These are phyloP conservation scores for Lathyrus oleraceus DNA, from an alignment of 306 rosid species.

Conservation along the genomic window DNA sequence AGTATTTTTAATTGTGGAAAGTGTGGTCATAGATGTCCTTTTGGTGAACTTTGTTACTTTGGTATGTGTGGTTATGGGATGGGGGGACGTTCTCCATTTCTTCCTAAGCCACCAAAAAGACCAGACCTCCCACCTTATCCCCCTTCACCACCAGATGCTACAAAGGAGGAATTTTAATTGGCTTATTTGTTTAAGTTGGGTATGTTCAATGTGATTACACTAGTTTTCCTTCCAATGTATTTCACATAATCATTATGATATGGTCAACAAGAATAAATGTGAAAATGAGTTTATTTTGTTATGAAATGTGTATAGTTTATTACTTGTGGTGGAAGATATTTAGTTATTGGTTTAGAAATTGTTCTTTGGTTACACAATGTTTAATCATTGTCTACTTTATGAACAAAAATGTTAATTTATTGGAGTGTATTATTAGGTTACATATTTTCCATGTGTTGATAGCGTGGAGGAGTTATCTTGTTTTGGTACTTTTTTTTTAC, in stretches of 20 bases:
- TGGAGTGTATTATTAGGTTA: background rate
- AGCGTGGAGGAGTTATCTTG: background rate
- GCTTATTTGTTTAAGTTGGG: background rate
- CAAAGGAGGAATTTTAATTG: constrained; percentile 1
- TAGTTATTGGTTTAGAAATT: background rate
- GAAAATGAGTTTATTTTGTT: background rate
- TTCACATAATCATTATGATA: background rate
- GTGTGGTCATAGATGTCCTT: constrained; percentile 63
- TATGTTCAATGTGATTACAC: background rate
- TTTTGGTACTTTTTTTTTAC: too few species aligned
- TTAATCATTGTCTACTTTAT: background rate
- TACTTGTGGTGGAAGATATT: background rate
- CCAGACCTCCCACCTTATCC: background rate
- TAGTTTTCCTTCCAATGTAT: background rate
- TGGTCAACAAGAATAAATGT: background rate
- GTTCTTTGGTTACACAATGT: background rate
- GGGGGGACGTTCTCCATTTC: background rate
- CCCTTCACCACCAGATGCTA: background rate
- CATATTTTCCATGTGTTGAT: background rate
- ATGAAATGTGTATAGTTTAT: background rate
- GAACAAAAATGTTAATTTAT: background rate
- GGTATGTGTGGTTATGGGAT: constrained; percentile 62
- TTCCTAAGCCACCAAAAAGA: background rate
- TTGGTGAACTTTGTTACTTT: constrained; percentile 42
- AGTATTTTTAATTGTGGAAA: constrained; percentile 62